Evolutionary conservation across 164 flowering plant species (phyloP), one percentile per base, ranked within the genome.

Genomic region (Sextonia rubra): DNA sequence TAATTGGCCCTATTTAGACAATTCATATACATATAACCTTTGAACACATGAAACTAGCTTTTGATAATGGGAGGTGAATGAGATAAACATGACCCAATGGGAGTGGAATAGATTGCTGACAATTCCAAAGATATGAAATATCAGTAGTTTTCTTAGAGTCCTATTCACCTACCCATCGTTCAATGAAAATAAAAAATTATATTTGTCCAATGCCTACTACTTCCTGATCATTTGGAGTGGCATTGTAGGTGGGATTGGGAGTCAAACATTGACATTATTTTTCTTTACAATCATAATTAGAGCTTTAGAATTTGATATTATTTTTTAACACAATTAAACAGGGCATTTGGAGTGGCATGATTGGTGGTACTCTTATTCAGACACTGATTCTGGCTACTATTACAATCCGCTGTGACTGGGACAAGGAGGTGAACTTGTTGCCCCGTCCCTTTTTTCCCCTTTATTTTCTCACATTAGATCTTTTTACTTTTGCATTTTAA

Each of bases 281-380:
- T 3, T 17, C 20, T 52, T 52, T 17, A 15, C 58, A 3, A 52
- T 5, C 44, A 37, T 37, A 37, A 37, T 37, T 0, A 37, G 44
- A 37, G 11, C n/a, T 18, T 52, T 17, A 3, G n/a, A 52, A 52
- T 20, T 52, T 15, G 7, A 52, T 11, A 9, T 3, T 18, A 2
- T 18, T 52, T 52, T 23, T 47, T 7, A 44, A 68, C 27, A 47
- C 20, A 20, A 61, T 7, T 4, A 20, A 22, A 64, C 64, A 90
- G 94, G 95, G 95, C 4, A 83, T 88, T 30, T 90, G 92, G 95
- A 85, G 80, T 20, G 95, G 95, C 24, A 87, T 90, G 95, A 90
- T 90, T 8, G 95, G 95, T 6, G 92, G 95, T 37, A 87, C 92
- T 12, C 87, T 85, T 6, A 56, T 86, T 30, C 92, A 90, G 68